These are phyloP conservation scores for Corylus americana DNA, from an alignment of 306 rosid species.

Conservation along the genomic window DNA sequence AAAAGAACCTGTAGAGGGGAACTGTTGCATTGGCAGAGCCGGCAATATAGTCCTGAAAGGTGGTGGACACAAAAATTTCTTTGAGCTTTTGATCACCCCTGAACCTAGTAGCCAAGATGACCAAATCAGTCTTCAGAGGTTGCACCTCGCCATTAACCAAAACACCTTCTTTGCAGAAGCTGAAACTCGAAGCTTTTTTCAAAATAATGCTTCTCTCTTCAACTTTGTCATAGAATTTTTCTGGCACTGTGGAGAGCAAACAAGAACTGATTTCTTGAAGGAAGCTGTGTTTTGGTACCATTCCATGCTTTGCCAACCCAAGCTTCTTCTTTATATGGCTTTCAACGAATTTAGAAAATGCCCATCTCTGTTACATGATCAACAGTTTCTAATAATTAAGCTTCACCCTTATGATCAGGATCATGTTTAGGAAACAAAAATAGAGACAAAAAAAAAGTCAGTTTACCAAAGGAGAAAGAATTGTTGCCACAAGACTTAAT, in stretches of 20 bases:
- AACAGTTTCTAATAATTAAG: background rate
- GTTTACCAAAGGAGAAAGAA: slow-evolving; percentile 64
- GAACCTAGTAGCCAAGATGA: slow-evolving; percentile 64
- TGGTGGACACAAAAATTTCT: slow-evolving; percentile 51
- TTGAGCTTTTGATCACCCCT: slow-evolving; percentile 64
- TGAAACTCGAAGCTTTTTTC: slow-evolving; percentile 45
- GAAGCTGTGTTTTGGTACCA: slow-evolving; percentile 67
- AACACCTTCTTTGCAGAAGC: slow-evolving; percentile 56
- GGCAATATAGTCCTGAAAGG: slow-evolving; percentile 41
- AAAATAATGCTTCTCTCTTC: slow-evolving; percentile 64
- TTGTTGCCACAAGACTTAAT: slow-evolving; percentile 47
- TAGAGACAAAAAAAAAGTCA: background rate
- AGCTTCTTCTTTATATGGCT: slow-evolving; percentile 46
- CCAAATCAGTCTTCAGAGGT: slow-evolving; percentile 44
- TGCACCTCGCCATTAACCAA: slow-evolving; percentile 44
- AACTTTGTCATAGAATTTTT: slow-evolving; percentile 56
- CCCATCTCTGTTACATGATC: slow-evolving; percentile 50
- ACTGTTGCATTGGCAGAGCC: slow-evolving; percentile 37
- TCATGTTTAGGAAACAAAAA: too few species aligned
- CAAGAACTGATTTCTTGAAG: slow-evolving; percentile 48
- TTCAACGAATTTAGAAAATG: slow-evolving; percentile 60
- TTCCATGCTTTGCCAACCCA: slow-evolving; percentile 50
- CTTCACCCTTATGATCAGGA: background rate
- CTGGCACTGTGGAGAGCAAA: slow-evolving; percentile 40
- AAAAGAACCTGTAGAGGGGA: slow-evolving; percentile 60